A percentile compares a stretch with the other conserved stretches of the same genome.
Conservation (phyloP, 2,329 filamentous ascomycete species). For the Neofusicoccum sp. region DNA sequence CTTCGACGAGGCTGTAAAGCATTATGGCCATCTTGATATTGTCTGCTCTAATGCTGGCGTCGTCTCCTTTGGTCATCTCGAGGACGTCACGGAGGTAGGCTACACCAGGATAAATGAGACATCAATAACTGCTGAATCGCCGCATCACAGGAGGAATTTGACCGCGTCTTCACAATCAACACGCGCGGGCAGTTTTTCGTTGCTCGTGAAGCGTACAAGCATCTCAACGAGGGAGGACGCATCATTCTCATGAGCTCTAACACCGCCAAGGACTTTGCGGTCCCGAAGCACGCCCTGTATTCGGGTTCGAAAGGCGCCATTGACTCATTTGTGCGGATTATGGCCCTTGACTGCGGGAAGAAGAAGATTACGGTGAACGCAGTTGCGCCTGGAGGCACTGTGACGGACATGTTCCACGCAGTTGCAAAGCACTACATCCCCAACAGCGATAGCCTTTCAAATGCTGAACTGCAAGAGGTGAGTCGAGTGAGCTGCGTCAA, state of each 20-base stretch:
- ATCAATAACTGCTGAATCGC: too few relatives aligned
- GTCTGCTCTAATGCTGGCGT: too few relatives aligned
- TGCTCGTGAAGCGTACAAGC: conserved; percentile 27
- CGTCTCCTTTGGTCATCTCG: too few relatives aligned
- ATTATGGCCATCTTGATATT: not conserved
- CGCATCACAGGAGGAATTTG: too few relatives aligned
- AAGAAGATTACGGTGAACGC: conserved; percentile 44
- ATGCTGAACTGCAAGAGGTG: conserved; percentile 24
- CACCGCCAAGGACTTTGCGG: conserved; percentile 29
- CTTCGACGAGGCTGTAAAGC: conserved; percentile 30
- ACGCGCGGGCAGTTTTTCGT: conserved; percentile 34
- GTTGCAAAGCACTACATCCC: conserved; percentile 46
- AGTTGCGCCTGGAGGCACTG: conserved; percentile 40
- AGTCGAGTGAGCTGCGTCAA: not conserved
- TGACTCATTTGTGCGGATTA: conserved; percentile 36
- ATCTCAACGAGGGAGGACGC: conserved; percentile 22
- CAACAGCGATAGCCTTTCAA: conserved; percentile 34
- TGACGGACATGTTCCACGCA: conserved; percentile 42
- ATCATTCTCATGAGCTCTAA: conserved; percentile 24
- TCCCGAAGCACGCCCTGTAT: conserved; percentile 41
- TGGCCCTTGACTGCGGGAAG: conserved; percentile 36
- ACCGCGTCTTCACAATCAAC: not conserved
- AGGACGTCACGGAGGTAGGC: too few relatives aligned
- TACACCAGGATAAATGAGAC: too few relatives aligned
- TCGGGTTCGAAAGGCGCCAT: conserved; percentile 42